phyloP scores from a whole-genome alignment of 441 rosid species.

The Lepidium campestre region DNA sequence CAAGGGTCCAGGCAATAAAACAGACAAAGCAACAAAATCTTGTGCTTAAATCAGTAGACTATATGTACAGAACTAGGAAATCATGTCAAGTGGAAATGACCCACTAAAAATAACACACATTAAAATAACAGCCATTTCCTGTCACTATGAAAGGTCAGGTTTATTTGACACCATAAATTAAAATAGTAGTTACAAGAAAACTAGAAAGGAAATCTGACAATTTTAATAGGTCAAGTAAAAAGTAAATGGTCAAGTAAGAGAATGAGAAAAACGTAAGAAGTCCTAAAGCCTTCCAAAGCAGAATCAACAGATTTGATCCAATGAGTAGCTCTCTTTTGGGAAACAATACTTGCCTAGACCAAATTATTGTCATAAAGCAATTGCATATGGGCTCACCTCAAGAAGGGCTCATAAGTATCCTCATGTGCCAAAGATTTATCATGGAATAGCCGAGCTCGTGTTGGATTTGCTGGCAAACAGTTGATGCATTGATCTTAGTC shows the following conservation, averaged over 20 bases:
- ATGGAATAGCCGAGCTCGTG: slow-evolving; percentile 90
- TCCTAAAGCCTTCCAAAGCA: neutral
- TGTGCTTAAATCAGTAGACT: neutral
- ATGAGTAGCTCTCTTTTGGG: neutral
- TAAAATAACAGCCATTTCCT: neutral
- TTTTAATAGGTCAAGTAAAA: no score
- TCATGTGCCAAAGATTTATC: slow-evolving; percentile 69
- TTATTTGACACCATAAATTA: neutral
- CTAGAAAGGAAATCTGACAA: neutral
- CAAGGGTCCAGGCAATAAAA: neutral
- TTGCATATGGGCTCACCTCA: slow-evolving; percentile 57
- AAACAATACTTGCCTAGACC: neutral
- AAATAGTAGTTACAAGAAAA: neutral
- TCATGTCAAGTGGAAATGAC: neutral
- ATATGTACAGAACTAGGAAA: neutral
- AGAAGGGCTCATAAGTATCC: slow-evolving; percentile 93
- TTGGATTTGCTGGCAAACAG: slow-evolving; percentile 67
- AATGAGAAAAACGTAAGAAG: neutral
- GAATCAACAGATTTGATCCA: neutral
- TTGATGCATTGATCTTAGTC: slow-evolving; percentile 12
- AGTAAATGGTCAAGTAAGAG: neutral
- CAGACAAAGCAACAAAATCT: neutral
- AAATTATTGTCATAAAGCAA: neutral
- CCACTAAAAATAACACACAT: neutral
- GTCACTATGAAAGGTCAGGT: neutral